Base-by-base conservation (phyloP, 192 early-diverging fungal species). In the Endogone sp. region DNA sequence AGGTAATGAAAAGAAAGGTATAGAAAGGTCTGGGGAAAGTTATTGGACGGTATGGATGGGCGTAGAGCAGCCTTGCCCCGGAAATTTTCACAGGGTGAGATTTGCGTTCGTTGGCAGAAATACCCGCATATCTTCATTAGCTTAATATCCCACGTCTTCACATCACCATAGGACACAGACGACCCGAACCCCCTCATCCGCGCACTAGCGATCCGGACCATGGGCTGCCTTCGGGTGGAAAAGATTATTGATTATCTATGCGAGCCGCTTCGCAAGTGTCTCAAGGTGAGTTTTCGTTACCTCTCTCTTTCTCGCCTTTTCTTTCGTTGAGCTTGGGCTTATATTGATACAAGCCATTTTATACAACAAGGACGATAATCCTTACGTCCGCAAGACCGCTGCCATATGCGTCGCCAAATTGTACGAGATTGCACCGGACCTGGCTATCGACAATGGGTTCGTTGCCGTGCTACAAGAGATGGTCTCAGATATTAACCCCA, bases 341-440 rank as follows among this genome's bases (percentile, higher is more conserved):
- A 21, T 10, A 61, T 10, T 27, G 9, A 6, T 63, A 37, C 3
- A 13, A 9, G 3, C 55, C 16, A 58, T 3, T 32, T 79, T 23
- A 28, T 75, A 31, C 30, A 32, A 25, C 56, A 71, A 89, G 86
- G 96, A 99, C 82, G 89, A 92, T 25, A 94, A 95, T 70, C 95
- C 97, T 2, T 99, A 99, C 76, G 97, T 99, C 62, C 86, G 95
- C 67, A 99, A 99, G 77, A 99, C 97, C 3, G 96, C 95, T 11
- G 93, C 94, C 4, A 77, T 99, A 58, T 96, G 94, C 75, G 96
- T 99, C 20, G 94, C 94, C 57, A 99, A 99, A 68, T 79, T 99
- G 23, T 98, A 89, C 74, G 95, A 99, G 66, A 87, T 98, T 44
- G 91, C 89, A 70, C 93, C 94, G 28, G 82, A 80, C 27, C 82